phyloP scores from a whole-genome alignment of 768 basidiomycete genomes.

The Naganishia vishniacii region DNA sequence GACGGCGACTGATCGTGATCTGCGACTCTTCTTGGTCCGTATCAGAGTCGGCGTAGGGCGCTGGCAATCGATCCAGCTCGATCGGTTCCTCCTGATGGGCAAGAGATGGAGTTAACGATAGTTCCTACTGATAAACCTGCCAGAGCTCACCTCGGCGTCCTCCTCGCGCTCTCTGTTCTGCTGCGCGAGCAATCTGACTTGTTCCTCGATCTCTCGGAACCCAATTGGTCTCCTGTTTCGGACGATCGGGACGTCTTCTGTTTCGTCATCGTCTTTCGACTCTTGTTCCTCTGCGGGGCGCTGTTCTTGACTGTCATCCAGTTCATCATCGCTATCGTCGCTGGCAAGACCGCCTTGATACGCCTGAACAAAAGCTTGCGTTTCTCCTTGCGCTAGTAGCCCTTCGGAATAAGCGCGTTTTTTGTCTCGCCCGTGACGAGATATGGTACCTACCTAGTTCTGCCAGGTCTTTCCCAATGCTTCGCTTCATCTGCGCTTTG shows the following conservation, averaged over 20 bases:
- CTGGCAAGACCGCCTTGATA: conserved; percentile 18
- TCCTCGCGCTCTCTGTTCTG: conserved; percentile 15
- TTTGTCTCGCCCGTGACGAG: no score
- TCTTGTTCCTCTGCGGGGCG: background rate
- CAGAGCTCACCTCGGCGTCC: background rate
- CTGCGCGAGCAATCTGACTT: conserved; percentile 1
- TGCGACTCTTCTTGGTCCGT: conserved; percentile 22
- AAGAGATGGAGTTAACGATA: background rate
- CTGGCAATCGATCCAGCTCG: background rate
- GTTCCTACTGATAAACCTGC: background rate
- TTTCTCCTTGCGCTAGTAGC: background rate
- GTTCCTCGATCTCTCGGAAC: conserved; percentile 9
- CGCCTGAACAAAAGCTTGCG: conserved; percentile 16
- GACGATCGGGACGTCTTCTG: conserved; percentile 3
- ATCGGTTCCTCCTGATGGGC: conserved; percentile 5
- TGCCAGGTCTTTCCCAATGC: background rate
- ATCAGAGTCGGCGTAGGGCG: background rate
- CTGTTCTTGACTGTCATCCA: background rate
- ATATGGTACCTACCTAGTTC: conserved; percentile 6
- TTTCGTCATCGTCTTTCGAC: conserved; percentile 10
- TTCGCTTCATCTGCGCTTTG: conserved; percentile 5
- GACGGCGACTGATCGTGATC: conserved; percentile 17
- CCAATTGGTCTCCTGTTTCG: conserved; percentile 6
- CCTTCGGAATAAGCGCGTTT: background rate
- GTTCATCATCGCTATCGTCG: conserved; percentile 8